phyloP scores from a whole-genome alignment of 2,329 filamentous ascomycete species.

The Davidsoniella eucalypti region DNA sequence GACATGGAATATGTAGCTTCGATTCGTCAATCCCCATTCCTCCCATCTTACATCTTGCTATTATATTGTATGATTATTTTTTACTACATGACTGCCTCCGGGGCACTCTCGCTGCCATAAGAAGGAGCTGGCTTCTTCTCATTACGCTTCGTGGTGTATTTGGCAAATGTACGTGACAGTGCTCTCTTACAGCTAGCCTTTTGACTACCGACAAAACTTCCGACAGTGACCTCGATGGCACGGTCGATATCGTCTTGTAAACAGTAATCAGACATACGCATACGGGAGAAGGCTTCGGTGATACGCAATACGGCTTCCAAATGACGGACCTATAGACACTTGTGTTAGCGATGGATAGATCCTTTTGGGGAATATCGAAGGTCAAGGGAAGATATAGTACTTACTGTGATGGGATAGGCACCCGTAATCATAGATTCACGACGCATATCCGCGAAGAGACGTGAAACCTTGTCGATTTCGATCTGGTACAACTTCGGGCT shows the following conservation, averaged over 20 bases:
- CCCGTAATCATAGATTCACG: slow-evolving; percentile 84
- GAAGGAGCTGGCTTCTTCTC: slow-evolving; percentile 11
- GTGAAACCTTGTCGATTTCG: slow-evolving; percentile 90
- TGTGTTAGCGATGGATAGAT: slow-evolving; percentile 14
- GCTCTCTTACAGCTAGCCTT: slow-evolving; percentile 98
- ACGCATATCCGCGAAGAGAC: slow-evolving; percentile 91
- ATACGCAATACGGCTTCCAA: slow-evolving; percentile 96
- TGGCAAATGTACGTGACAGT: slow-evolving; percentile 82
- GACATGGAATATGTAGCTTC: too few relatives aligned
- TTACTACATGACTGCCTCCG: slow-evolving; percentile 6
- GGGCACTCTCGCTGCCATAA: background rate
- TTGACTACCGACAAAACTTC: slow-evolving; percentile 89
- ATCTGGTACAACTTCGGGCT: slow-evolving; percentile 91
- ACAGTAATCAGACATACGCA: slow-evolving; percentile 96
- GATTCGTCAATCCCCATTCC: too few relatives aligned
- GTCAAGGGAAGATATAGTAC: slow-evolving; percentile 21
- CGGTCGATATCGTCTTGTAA: slow-evolving; percentile 82
- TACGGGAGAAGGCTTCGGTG: slow-evolving; percentile 85
- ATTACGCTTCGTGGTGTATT: slow-evolving; percentile 56
- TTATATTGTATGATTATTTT: too few relatives aligned
- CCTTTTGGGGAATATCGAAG: background rate
- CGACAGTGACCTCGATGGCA: slow-evolving; percentile 89
- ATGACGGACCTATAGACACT: slow-evolving; percentile 59
- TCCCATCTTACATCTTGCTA: too few relatives aligned
- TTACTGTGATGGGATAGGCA: slow-evolving; percentile 92